These are phyloP conservation scores for Cytospora paraplurivora DNA, from an alignment of 2,329 filamentous ascomycete species.

Conservation along the genomic window DNA sequence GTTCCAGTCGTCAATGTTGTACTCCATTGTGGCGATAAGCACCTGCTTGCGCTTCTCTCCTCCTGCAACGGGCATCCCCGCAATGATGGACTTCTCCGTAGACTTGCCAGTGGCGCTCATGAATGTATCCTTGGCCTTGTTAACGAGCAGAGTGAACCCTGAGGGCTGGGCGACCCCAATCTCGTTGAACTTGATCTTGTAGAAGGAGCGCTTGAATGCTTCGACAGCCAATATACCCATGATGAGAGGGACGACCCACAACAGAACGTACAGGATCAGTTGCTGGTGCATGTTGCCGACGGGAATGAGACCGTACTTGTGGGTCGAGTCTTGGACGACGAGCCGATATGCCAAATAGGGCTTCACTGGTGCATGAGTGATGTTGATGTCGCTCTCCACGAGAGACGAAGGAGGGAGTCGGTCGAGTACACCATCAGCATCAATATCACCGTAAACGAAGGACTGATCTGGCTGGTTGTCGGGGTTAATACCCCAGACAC, in stretches of 20 bases:
- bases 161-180: slow-evolving; percentile 25
- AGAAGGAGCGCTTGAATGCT: slow-evolving; percentile 59
- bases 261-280: slow-evolving; percentile 54
- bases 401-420: slow-evolving; percentile 61
- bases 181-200: slow-evolving; percentile 50
- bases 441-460: slow-evolving; percentile 60
- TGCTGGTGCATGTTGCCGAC: slow-evolving; percentile 56
- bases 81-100: slow-evolving; percentile 43
- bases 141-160: slow-evolving; percentile 31
- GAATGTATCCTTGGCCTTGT: slow-evolving; percentile 29
- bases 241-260: slow-evolving; percentile 55
- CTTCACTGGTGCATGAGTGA: slow-evolving; percentile 54
- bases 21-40: slow-evolving; percentile 50
- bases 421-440: slow-evolving; percentile 61
- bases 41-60: slow-evolving; percentile 34
- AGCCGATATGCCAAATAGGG: slow-evolving; percentile 59
- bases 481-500: slow-evolving; percentile 66
- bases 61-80: slow-evolving; percentile 25
- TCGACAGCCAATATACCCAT: slow-evolving; percentile 53
- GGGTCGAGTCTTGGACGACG: slow-evolving; percentile 54
- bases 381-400: slow-evolving; percentile 56
- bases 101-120: slow-evolving; percentile 39
- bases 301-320: slow-evolving; percentile 55
- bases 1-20: slow-evolving; percentile 69
- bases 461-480: slow-evolving; percentile 62